Conservation (phyloP, 1,284 basidiomycete genomes). For the Malassezia equina region DNA sequence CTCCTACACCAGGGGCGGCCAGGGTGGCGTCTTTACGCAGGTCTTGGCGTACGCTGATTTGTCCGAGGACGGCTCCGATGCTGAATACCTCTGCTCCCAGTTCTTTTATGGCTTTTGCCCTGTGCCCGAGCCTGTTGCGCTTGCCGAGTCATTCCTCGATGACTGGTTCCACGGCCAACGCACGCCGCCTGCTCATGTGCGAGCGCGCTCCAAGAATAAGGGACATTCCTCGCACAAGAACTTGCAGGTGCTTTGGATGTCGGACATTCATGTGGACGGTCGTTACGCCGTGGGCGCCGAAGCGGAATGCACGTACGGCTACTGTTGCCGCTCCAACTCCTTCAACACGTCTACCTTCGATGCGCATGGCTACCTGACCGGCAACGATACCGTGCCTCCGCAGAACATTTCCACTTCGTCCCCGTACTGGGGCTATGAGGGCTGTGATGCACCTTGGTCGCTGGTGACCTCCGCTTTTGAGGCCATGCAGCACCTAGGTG, state of each 20-base stretch:
- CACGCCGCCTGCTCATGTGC: not conserved
- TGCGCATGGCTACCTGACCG: conserved; percentile 23
- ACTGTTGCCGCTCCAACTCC: conserved; percentile 58
- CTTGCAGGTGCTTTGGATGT: conserved; percentile 64
- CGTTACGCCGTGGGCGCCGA: conserved; percentile 65
- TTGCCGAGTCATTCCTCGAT: conserved; percentile 28
- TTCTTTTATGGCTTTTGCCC: conserved; percentile 23
- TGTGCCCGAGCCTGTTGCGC: conserved; percentile 20
- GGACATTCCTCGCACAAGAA: conserved; percentile 43
- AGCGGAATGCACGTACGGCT: conserved; percentile 61
- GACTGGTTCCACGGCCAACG: conserved; percentile 31
- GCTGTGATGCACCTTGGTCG: conserved; percentile 63
- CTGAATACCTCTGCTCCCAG: conserved; percentile 35
- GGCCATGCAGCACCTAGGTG: conserved; percentile 58
- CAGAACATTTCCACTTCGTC: conserved; percentile 28
- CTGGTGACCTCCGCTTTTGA: conserved; percentile 58
- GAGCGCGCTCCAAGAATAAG: not conserved
- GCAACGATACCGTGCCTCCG: conserved; percentile 14
- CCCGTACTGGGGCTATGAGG: conserved; percentile 41
- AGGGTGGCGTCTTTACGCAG: conserved; percentile 31
- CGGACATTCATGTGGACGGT: conserved; percentile 70
- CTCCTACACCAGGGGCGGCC: conserved; percentile 21
- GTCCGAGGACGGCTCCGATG: conserved; percentile 25
- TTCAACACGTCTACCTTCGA: conserved; percentile 53
- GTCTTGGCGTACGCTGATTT: conserved; percentile 40